phyloP scores from a whole-genome alignment of 768 basidiomycete genomes.

The Leucocoprinus leucothites region DNA sequence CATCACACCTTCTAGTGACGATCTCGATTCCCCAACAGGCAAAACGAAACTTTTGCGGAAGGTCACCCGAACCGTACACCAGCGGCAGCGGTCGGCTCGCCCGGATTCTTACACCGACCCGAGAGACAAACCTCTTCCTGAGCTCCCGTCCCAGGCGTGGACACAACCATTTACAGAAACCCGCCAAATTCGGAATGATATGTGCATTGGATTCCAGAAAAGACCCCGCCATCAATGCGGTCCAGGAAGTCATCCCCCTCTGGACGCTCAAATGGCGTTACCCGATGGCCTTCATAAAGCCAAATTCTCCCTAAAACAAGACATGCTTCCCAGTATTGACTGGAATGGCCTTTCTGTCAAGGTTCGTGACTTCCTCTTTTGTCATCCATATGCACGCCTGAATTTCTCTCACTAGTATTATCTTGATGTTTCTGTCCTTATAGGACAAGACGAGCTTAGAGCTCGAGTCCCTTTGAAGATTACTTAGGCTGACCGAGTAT shows the following conservation, averaged over 20 bases:
- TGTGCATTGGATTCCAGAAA: slow-evolving; percentile 70
- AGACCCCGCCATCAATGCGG: slow-evolving; percentile 48
- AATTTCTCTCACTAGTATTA: slow-evolving; percentile 51
- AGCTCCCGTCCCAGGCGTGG: slow-evolving; percentile 35
- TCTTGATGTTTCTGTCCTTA: slow-evolving; percentile 64
- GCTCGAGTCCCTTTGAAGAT: slow-evolving; percentile 63
- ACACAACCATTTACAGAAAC: slow-evolving; percentile 34
- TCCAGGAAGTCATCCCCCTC: slow-evolving; percentile 38
- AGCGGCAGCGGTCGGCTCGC: slow-evolving; percentile 22
- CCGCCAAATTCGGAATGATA: slow-evolving; percentile 43
- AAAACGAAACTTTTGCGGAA: slow-evolving; percentile 31
- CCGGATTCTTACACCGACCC: slow-evolving; percentile 17
- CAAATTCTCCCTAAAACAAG: slow-evolving; percentile 49
- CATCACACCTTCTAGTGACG: slow-evolving; percentile 49
- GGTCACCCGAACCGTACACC: slow-evolving; percentile 26
- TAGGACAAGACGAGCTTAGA: slow-evolving; percentile 60
- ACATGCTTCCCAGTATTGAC: slow-evolving; percentile 63
- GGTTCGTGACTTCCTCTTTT: slow-evolving; percentile 31
- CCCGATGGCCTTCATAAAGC: slow-evolving; percentile 71
- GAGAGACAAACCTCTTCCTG: slow-evolving; percentile 40
- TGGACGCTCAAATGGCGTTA: slow-evolving; percentile 43
- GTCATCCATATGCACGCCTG: slow-evolving; percentile 6
- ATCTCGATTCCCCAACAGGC: slow-evolving; percentile 24
- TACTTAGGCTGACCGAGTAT: slow-evolving; percentile 30
- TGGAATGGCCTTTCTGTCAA: slow-evolving; percentile 68